Evolutionary conservation across 345 rosid species (phyloP).

Genomic region (Trapa bicornis): DNA sequence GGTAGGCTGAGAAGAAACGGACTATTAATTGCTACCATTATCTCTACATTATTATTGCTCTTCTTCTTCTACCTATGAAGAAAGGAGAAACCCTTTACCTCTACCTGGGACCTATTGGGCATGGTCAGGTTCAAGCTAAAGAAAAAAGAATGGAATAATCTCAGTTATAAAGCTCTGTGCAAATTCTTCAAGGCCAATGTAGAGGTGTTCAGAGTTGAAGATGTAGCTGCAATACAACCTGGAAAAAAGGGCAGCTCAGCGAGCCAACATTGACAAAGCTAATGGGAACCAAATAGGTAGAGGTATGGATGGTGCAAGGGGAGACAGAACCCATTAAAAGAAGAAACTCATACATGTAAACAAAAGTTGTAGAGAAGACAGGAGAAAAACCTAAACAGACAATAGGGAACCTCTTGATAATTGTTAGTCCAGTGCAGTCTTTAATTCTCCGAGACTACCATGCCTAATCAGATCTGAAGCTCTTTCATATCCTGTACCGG

Average conservation of each 20-base stretch:
- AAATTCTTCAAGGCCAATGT: too few species aligned
- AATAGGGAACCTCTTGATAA: neutral
- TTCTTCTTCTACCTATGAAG: neutral
- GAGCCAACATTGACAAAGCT: too few species aligned
- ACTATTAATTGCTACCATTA: neutral
- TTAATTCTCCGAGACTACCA: neutral
- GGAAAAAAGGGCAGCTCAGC: too few species aligned
- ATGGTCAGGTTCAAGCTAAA: too few species aligned
- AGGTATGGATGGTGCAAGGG: neutral
- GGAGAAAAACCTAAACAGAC: neutral
- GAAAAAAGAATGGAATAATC: too few species aligned
- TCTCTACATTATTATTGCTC: neutral
- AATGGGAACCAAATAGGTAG: too few species aligned
- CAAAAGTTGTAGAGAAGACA: neutral
- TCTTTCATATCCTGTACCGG: slow-evolving; percentile 32
- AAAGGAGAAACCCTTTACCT: neutral
- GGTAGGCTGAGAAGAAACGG: slow-evolving; percentile 1
- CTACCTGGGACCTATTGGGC: too few species aligned
- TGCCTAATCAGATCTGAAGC: slow-evolving; percentile 35
- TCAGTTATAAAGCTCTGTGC: too few species aligned
- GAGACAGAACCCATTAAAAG: neutral
- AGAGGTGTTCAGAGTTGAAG: too few species aligned
- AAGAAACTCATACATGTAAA: neutral
- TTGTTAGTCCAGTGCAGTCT: too few species aligned
- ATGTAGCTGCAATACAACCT: too few species aligned